Evolutionary conservation across 169 alveolate species (phyloP).

Genomic region (Cardiosporidium cionae): DNA sequence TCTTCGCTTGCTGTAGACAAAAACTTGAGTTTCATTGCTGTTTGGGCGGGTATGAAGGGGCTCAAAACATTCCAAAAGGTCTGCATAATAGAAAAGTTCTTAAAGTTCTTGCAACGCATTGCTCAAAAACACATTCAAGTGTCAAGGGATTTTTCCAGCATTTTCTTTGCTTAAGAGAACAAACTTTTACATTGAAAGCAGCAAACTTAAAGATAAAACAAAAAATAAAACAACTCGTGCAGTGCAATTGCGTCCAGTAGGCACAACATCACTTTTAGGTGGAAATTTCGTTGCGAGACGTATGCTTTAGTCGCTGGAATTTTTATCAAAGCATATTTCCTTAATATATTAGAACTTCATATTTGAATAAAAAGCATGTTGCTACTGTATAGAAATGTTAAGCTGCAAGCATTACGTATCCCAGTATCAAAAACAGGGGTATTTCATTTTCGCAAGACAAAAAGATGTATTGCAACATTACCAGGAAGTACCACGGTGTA

Average conservation of each 20-base stretch:
- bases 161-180: background rate
- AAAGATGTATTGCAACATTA: background rate
- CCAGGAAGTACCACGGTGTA: conserved; percentile 31
- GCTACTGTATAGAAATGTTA: background rate
- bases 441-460: background rate
- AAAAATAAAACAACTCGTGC: too few relatives aligned
- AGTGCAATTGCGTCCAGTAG: background rate
- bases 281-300: too few relatives aligned
- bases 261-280: background rate
- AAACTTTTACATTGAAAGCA: background rate
- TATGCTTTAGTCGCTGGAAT: background rate
- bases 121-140: background rate
- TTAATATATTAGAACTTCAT: background rate
- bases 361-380: background rate
- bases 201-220: too few relatives aligned
- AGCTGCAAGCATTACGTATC: background rate
- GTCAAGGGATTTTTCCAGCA: background rate
- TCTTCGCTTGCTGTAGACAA: conserved; percentile 1
- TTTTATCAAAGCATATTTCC: background rate
- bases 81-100: too few relatives aligned
- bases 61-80: conserved; percentile 18
- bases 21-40: conserved; percentile 3
- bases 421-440: background rate
- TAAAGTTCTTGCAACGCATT: background rate
- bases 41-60: conserved; percentile 19